These are phyloP conservation scores for Exophiala aquamarina DNA, from an alignment of 2,329 filamentous ascomycete species.

Conservation along the genomic window DNA sequence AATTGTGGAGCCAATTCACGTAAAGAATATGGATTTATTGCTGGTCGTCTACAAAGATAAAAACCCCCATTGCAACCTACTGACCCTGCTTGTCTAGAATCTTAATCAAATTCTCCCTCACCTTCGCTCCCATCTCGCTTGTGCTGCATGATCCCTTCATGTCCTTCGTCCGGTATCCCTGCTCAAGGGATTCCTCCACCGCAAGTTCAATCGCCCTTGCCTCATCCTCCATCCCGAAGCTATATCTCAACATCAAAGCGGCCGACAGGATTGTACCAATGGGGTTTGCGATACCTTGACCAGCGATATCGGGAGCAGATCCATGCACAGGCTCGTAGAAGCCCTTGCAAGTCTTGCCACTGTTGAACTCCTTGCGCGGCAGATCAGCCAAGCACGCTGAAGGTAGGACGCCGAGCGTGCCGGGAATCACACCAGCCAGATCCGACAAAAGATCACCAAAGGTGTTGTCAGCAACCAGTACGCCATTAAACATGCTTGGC, in stretches of 20 bases:
- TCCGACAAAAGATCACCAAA: conserved; percentile 94
- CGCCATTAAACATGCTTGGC: conserved; percentile 76
- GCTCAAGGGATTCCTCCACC: no score
- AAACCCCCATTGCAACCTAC: no score
- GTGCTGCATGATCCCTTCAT: no score
- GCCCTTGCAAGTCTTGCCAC: no score
- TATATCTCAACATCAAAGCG: conserved; percentile 93
- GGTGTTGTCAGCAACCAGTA: conserved; percentile 84
- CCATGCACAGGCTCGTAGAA: conserved; percentile 94
- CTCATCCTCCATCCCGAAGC: conserved; percentile 72
- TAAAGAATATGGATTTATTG: no score
- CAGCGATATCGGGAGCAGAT: conserved; percentile 39
- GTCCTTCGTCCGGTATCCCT: no score
- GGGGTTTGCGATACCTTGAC: conserved; percentile 82
- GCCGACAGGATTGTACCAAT: conserved; percentile 85
- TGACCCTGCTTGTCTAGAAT: no score
- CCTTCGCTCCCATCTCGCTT: no score
- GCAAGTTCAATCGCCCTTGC: conserved; percentile 76
- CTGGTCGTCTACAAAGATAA: no score
- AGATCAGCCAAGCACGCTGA: conserved; percentile 81
- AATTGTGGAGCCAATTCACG: no score
- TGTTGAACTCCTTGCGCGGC: no score
- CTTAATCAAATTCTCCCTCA: no score
- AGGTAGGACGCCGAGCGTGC: conserved; percentile 79
- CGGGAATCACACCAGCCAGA: conserved; percentile 86